Conservation (phyloP, 2,329 filamentous ascomycete species). For the Thielaviopsis ethacetica region DNA sequence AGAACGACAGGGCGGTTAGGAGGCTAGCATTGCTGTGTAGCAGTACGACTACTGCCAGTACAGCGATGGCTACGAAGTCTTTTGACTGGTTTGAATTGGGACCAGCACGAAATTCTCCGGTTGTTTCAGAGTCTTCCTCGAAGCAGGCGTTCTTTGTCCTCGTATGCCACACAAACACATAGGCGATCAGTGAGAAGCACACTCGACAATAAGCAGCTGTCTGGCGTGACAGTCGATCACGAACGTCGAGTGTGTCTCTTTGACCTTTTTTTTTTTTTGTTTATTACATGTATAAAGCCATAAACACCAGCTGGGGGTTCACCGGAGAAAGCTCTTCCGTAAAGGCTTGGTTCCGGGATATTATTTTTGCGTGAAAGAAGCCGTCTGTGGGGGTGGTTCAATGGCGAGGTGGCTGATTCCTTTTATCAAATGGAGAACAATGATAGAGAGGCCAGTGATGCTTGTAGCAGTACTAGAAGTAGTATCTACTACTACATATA, state of each 20-base stretch:
- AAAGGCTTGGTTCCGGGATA: too few species aligned
- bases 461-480: too few species aligned
- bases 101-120: not conserved
- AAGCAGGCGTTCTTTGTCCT: not conserved
- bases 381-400: too few species aligned
- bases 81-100: not conserved
- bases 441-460: too few species aligned
- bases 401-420: too few species aligned
- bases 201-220: not conserved
- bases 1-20: not conserved
- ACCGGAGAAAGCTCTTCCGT: too few species aligned
- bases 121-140: not conserved
- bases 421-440: too few species aligned
- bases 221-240: not conserved
- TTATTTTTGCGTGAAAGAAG: too few species aligned
- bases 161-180: not conserved
- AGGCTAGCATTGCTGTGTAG: not conserved
- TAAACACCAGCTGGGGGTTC: not conserved
- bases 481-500: too few species aligned
- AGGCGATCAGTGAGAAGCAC: not conserved
- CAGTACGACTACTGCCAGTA: not conserved
- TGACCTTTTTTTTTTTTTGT: not conserved
- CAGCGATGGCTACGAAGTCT: not conserved
- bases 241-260: not conserved
- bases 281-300: not conserved